These are phyloP conservation scores for Cardiospermum halicacabum DNA, from an alignment of 345 rosid species.

Conservation along the genomic window DNA sequence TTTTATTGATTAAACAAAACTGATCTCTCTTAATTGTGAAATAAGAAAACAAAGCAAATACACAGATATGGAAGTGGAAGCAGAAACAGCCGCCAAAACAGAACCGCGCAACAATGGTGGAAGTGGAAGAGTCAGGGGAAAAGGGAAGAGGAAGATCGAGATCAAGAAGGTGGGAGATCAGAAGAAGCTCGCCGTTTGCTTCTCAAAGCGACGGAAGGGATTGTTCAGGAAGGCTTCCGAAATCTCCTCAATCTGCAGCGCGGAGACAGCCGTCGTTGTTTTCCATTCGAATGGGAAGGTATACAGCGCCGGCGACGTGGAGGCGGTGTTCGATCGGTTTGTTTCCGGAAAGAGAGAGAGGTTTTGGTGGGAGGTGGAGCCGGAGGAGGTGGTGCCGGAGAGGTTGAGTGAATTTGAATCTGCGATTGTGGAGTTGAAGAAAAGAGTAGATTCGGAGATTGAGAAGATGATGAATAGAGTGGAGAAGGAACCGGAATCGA, in stretches of 20 bases:
- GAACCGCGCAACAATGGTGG: too few relatives aligned
- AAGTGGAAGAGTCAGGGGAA: neutral
- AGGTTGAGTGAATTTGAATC: neutral
- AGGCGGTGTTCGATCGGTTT: neutral
- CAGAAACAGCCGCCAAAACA: too few relatives aligned
- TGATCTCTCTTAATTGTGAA: too few relatives aligned
- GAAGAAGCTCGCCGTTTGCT: neutral
- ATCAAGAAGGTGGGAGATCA: neutral
- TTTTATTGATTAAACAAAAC: too few relatives aligned
- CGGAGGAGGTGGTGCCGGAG: neutral
- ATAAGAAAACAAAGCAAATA: too few relatives aligned
- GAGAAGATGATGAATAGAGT: too few relatives aligned
- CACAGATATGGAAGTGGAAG: too few relatives aligned
- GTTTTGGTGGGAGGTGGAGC: neutral
- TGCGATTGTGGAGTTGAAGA: neutral
- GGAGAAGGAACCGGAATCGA: too few relatives aligned
- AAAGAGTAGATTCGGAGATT: neutral
- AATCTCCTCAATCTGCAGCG: neutral
- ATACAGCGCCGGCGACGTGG: neutral
- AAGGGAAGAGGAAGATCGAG: neutral
- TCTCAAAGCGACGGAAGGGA: neutral
- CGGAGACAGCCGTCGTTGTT: neutral
- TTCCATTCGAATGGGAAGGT: neutral
- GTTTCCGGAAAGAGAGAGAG: neutral
- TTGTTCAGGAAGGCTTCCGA: neutral